A percentile compares a stretch with the other conserved stretches of the same genome.
Conservation (phyloP, 1,139 yeast species). For the Chernovozyma aurita region DNA sequence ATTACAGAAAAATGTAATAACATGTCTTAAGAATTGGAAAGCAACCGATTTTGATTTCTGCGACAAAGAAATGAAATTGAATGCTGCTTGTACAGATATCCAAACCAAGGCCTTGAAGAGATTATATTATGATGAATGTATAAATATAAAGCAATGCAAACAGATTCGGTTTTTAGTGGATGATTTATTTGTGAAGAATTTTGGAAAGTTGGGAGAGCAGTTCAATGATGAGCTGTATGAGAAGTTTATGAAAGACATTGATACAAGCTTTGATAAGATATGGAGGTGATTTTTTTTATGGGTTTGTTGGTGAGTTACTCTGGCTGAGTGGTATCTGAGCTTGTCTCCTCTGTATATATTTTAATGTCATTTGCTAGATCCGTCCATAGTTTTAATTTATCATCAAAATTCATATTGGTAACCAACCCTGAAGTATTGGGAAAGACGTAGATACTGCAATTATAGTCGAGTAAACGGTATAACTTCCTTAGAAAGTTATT, state of each 20-base stretch:
- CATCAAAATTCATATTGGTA: conserved; percentile 40
- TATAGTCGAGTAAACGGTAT: conserved; percentile 9
- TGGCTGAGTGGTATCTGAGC: not conserved
- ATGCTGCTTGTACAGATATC: conserved; percentile 28
- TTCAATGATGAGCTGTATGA: conserved; percentile 23
- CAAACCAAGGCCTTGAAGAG: conserved; percentile 33
- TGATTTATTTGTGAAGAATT: conserved; percentile 32
- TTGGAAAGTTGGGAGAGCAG: conserved; percentile 37
- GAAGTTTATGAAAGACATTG: conserved; percentile 29
- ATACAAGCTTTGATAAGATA: conserved; percentile 27
- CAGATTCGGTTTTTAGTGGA: conserved; percentile 36
- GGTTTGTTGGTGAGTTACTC: not conserved
- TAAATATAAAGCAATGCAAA: conserved; percentile 33
- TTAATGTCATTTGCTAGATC: conserved; percentile 20
- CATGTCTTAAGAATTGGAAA: conserved; percentile 33
- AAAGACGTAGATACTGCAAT: conserved; percentile 45
- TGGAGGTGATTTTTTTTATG: conserved; percentile 23
- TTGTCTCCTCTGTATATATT: not conserved
- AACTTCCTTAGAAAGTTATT: not conserved
- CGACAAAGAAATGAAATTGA: conserved; percentile 22
- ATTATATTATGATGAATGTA: conserved; percentile 38
- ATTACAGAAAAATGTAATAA: conserved; percentile 33
- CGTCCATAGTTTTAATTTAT: conserved; percentile 49
- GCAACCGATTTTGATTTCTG: conserved; percentile 19
- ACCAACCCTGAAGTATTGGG: conserved; percentile 82